These are phyloP conservation scores for Acrodontium crateriforme DNA, from an alignment of 2,329 filamentous ascomycete species.

Conservation along the genomic window DNA sequence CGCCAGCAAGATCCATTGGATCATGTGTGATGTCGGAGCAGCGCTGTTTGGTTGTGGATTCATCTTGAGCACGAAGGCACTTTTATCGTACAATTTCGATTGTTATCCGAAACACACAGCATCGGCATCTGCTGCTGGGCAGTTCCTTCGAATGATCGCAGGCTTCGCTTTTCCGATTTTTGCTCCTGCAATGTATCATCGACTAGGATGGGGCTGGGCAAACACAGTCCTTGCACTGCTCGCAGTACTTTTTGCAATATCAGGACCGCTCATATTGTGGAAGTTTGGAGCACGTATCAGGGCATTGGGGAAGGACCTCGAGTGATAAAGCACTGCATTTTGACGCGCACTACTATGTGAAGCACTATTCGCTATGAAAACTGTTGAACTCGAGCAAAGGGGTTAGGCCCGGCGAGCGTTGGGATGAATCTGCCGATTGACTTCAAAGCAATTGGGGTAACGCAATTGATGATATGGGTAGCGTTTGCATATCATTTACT, in stretches of 20 bases:
- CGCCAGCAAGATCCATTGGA: constrained; percentile 25
- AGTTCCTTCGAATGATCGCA: constrained; percentile 30
- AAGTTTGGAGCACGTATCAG: constrained; percentile 6
- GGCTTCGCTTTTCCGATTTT: constrained; percentile 38
- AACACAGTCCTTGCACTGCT: constrained; percentile 14
- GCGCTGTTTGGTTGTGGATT: constrained; percentile 10
- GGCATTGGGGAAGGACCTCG: constrained; percentile 6
- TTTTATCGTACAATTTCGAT: constrained; percentile 29
- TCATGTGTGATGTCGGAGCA: constrained; percentile 15
- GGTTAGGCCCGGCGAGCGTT: too few species aligned
- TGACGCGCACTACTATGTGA: too few species aligned
- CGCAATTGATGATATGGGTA: too few species aligned
- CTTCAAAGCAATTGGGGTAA: too few species aligned
- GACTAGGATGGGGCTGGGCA: constrained; percentile 24
- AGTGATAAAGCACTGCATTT: too few species aligned
- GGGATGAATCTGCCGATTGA: too few species aligned
- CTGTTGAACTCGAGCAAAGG: too few species aligned
- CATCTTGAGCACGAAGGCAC: constrained; percentile 5
- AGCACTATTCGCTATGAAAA: too few species aligned
- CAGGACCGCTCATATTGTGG: constrained; percentile 7
- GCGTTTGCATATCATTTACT: too few species aligned
- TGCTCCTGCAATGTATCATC: constrained; percentile 26
- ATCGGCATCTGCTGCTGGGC: constrained; percentile 32
- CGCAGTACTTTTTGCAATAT: constrained; percentile 4
- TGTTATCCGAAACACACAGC: constrained; percentile 33